Conservation (phyloP, 2,329 filamentous ascomycete species). For the Endoconidiophora laricicola region DNA sequence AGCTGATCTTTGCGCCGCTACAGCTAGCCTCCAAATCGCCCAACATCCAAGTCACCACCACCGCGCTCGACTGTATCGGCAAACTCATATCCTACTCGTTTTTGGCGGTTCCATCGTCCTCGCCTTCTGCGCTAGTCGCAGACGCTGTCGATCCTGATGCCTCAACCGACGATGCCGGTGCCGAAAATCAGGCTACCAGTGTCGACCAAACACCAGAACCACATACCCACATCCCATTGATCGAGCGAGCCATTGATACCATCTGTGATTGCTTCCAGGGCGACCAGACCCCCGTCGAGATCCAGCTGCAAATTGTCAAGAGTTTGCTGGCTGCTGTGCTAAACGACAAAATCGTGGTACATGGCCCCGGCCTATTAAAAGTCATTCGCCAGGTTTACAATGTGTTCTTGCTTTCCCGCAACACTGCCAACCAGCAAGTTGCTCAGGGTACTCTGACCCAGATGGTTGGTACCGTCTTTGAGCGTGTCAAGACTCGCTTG, state of each 20-base stretch:
- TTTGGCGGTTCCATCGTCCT: slow-evolving; percentile 47
- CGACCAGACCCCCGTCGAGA: slow-evolving; percentile 77
- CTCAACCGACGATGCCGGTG: not conserved
- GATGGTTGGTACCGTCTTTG: slow-evolving; percentile 97
- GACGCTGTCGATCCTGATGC: not conserved
- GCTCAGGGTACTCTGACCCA: slow-evolving; percentile 93
- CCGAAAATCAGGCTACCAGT: slow-evolving; percentile 1
- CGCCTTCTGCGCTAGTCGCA: not conserved
- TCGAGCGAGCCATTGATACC: slow-evolving; percentile 94
- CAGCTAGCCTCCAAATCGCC: slow-evolving; percentile 77
- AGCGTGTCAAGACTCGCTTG: slow-evolving; percentile 73
- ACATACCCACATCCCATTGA: slow-evolving; percentile 45
- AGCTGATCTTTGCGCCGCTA: slow-evolving; percentile 79
- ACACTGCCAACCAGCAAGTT: slow-evolving; percentile 86
- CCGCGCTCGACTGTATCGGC: slow-evolving; percentile 90
- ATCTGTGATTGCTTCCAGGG: slow-evolving; percentile 99
- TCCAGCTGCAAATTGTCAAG: slow-evolving; percentile 96
- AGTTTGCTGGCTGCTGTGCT: slow-evolving; percentile 86
- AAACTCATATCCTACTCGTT: slow-evolving; percentile 99
- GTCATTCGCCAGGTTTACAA: slow-evolving; percentile 97
- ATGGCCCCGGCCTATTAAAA: slow-evolving; percentile 88
- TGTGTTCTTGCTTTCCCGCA: slow-evolving; percentile 90
- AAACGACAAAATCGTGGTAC: slow-evolving; percentile 97
- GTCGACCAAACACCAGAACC: not conserved
- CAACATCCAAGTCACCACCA: slow-evolving; percentile 72